These are phyloP conservation scores for Daldinia concentrica DNA, from an alignment of 495 filamentous ascomycete species.

Conservation along the genomic window DNA sequence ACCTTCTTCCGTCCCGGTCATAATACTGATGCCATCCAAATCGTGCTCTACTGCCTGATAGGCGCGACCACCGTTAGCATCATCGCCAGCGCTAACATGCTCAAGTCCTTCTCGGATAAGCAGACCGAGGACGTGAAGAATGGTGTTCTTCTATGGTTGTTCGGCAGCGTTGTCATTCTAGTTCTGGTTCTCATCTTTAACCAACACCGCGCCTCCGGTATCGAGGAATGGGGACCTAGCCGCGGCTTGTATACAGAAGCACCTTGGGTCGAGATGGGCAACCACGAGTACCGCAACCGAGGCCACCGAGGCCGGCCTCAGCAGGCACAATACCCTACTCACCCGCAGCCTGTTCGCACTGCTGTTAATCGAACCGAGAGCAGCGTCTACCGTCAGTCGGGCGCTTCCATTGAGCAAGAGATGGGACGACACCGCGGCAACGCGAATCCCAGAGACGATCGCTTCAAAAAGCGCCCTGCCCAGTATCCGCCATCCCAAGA, in stretches of 20 bases:
- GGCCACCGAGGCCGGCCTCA: not conserved
- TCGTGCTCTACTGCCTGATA: not conserved
- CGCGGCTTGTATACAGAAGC: not conserved
- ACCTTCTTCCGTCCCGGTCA: not conserved
- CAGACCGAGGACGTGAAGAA: not conserved
- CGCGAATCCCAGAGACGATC: not conserved
- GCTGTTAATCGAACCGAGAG: not conserved
- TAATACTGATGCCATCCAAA: not conserved
- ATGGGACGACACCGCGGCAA: not conserved
- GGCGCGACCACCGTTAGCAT: not conserved
- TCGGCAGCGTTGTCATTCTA: not conserved
- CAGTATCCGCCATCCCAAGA: not conserved
- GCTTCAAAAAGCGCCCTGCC: not conserved
- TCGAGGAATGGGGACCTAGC: not conserved
- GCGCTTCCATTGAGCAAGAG: not conserved
- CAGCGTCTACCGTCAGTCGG: not conserved
- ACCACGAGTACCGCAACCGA: not conserved
- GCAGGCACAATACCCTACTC: not conserved
- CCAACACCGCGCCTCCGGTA: not conserved
- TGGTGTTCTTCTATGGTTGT: not conserved
- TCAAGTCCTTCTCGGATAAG: not conserved
- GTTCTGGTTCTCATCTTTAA: not conserved
- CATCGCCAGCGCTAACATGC: not conserved
- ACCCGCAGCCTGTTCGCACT: not conserved
- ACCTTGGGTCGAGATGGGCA: slow-evolving; percentile 1